These are phyloP conservation scores for Tulasnella sp. DNA, from an alignment of 768 basidiomycete species.

Conservation along the genomic window DNA sequence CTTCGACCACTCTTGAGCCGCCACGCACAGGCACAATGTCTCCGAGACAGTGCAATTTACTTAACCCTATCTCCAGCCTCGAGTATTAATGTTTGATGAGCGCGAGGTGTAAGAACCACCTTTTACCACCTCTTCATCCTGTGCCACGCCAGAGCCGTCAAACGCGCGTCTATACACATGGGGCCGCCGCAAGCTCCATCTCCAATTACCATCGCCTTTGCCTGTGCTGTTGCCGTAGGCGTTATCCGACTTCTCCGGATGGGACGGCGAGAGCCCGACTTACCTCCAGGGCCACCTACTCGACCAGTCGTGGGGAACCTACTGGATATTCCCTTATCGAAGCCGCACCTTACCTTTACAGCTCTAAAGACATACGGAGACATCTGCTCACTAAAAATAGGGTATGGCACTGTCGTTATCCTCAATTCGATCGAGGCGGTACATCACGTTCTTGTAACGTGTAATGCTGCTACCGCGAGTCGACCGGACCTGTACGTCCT, in stretches of 20 bases:
- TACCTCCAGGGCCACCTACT: conserved; percentile 42
- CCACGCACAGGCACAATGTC: no score
- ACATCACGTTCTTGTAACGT: conserved; percentile 37
- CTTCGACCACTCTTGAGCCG: no score
- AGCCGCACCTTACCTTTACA: conserved; percentile 40
- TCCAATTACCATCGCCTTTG: no score
- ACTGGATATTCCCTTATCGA: conserved; percentile 35
- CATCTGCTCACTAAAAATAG: conserved; percentile 41
- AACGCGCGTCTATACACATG: no score
- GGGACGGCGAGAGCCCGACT: conserved; percentile 35
- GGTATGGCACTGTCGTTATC: conserved; percentile 39
- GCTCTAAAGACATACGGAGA: conserved; percentile 42
- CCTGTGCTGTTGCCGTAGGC: neutral
- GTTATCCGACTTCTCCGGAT: neutral
- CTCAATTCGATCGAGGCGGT: conserved; percentile 42
- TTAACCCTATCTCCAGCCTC: no score
- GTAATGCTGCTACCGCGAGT: neutral
- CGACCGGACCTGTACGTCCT: conserved; percentile 37
- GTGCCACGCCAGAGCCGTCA: no score
- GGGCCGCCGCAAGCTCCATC: no score
- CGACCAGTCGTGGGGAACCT: conserved; percentile 41
- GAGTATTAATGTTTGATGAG: no score
- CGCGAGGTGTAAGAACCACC: no score
- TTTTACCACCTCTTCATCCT: no score
- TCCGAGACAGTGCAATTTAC: no score